Conservation (phyloP, 495 filamentous ascomycete species). For the Penicillium daleae region DNA sequence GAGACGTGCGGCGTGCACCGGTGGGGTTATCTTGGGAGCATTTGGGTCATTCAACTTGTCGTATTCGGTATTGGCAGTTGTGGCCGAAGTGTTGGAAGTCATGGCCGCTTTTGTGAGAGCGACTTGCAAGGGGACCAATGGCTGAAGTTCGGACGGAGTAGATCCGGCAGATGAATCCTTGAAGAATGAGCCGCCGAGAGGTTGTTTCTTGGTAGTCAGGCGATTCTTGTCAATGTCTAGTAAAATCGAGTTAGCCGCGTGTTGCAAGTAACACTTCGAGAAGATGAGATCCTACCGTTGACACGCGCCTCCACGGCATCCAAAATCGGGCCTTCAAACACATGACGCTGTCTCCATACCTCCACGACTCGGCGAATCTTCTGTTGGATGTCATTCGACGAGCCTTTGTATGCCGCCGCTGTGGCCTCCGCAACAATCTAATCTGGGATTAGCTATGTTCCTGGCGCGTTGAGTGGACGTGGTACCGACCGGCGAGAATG, state of each 20-base stretch:
- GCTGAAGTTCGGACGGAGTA: conserved; percentile 75
- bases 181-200: conserved; percentile 74
- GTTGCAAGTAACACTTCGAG: not conserved
- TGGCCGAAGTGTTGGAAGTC: conserved; percentile 60
- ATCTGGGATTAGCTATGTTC: conserved; percentile 26
- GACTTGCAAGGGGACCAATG: conserved; percentile 72
- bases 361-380: conserved; percentile 89
- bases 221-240: conserved; percentile 81
- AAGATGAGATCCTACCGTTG: conserved; percentile 60
- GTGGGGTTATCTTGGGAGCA: conserved; percentile 68
- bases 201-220: conserved; percentile 63
- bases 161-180: conserved; percentile 52
- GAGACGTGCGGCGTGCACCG: conserved; percentile 89
- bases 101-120: conserved; percentile 70
- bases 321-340: conserved; percentile 83
- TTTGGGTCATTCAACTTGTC: conserved; percentile 75
- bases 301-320: conserved; percentile 76
- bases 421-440: conserved; percentile 85
- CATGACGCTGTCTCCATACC: conserved; percentile 83
- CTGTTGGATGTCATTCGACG: conserved; percentile 78
- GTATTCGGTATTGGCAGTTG: conserved; percentile 76
- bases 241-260: conserved; percentile 13
- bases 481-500: conserved; percentile 73
- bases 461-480: not conserved
- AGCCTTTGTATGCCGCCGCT: conserved; percentile 81